A percentile compares a stretch with the other conserved stretches of the same genome.
phyloP scores from a whole-genome alignment of 2,329 filamentous ascomycete genomes.

The Talaromyces sp. region DNA sequence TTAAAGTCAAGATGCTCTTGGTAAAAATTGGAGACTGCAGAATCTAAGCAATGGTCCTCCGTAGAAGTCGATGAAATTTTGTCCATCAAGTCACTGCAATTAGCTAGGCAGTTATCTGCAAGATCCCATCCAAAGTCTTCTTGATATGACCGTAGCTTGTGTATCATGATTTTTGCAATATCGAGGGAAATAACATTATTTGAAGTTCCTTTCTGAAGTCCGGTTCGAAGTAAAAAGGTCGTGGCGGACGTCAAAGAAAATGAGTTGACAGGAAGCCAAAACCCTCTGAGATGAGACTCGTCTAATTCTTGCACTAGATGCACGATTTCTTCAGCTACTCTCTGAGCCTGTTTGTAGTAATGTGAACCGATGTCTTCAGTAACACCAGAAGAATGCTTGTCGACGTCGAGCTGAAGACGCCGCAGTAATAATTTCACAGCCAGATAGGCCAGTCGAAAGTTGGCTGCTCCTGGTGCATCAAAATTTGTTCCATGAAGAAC shows the following conservation, averaged over 20 bases:
- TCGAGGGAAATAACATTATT: slow-evolving; percentile 34
- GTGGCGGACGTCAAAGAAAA: slow-evolving; percentile 47
- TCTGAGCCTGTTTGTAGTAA: slow-evolving; percentile 39
- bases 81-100: slow-evolving; percentile 45
- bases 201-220: slow-evolving; percentile 40
- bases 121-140: slow-evolving; percentile 45
- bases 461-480: slow-evolving; percentile 42
- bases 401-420: slow-evolving; percentile 43
- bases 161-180: slow-evolving; percentile 41
- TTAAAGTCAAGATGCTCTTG: not conserved
- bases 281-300: slow-evolving; percentile 41
- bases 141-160: slow-evolving; percentile 35
- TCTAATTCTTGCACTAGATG: slow-evolving; percentile 44
- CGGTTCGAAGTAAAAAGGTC: slow-evolving; percentile 47
- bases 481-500: slow-evolving; percentile 41
- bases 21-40: not conserved
- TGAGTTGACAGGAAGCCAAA: slow-evolving; percentile 46
- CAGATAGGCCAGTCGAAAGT: slow-evolving; percentile 49
- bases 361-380: slow-evolving; percentile 16
- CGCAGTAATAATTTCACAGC: slow-evolving; percentile 44
- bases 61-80: slow-evolving; percentile 24
- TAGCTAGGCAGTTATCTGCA: slow-evolving; percentile 45
- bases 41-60: not conserved
- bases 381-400: slow-evolving; percentile 17
- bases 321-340: slow-evolving; percentile 47